phyloP scores from a whole-genome alignment of 1,139 yeast genomes.

The Meyerozyma guilliermondii region DNA sequence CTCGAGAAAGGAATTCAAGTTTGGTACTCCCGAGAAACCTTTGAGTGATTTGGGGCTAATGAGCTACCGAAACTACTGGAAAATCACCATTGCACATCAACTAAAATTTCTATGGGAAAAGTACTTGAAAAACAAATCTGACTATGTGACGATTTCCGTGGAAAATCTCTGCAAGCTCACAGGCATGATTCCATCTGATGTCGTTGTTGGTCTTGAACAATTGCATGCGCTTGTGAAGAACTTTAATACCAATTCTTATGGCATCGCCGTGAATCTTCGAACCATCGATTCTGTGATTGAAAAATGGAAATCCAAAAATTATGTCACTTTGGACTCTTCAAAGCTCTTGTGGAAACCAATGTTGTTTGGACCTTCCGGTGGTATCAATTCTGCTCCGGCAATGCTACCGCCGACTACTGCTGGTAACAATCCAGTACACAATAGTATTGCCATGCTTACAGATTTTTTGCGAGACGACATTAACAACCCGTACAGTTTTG shows the following conservation, averaged over 20 bases:
- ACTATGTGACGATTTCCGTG: constrained; percentile 37
- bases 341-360: constrained; percentile 75
- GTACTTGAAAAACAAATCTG: constrained; percentile 11
- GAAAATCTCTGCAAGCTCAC: constrained; percentile 61
- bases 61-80: constrained; percentile 89
- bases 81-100: constrained; percentile 50
- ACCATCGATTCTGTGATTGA: constrained; percentile 40
- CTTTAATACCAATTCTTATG: constrained; percentile 41
- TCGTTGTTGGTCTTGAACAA: constrained; percentile 80
- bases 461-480: constrained; percentile 63
- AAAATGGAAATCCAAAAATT: constrained; percentile 54
- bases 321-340: constrained; percentile 46
- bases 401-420: constrained; percentile 18
- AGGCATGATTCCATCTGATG: constrained; percentile 87
- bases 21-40: constrained; percentile 95
- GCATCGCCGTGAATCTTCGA: constrained; percentile 46
- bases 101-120: constrained; percentile 26
- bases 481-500: constrained; percentile 52
- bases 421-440: constrained; percentile 16
- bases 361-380: constrained; percentile 81
- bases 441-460: constrained; percentile 50
- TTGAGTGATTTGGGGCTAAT: constrained; percentile 79
- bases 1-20: constrained; percentile 65
- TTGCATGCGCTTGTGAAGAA: constrained; percentile 55
- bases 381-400: constrained; percentile 58